Conservation (phyloP, 768 basidiomycete species). For the Amanita rubescens region DNA sequence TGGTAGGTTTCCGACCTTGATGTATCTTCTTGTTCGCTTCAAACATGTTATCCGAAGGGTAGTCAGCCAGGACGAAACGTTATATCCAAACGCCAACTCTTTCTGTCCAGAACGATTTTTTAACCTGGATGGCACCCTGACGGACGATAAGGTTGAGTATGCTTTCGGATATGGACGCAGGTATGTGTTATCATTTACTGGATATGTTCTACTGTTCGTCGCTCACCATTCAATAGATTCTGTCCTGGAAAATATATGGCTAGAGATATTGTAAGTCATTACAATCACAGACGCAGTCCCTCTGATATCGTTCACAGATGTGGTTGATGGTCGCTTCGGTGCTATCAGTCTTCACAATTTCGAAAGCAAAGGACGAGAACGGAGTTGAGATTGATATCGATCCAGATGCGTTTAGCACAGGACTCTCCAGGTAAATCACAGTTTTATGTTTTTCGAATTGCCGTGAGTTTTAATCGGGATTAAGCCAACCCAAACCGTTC, state of each 20-base stretch:
- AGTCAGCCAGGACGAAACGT: constrained; percentile 40
- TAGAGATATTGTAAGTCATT: constrained; percentile 9
- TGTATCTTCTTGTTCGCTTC: too few species aligned
- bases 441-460: background rate
- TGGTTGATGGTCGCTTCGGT: constrained; percentile 20
- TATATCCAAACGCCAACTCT: constrained; percentile 40
- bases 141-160: constrained; percentile 16
- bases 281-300: background rate
- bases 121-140: constrained; percentile 18
- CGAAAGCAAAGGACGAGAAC: constrained; percentile 19
- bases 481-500: background rate
- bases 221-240: constrained; percentile 1
- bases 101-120: constrained; percentile 57
- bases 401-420: background rate
- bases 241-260: constrained; percentile 22
- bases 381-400: constrained; percentile 10
- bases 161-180: constrained; percentile 28
- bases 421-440: background rate
- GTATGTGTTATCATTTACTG: constrained; percentile 5
- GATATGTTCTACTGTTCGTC: background rate
- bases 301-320: background rate
- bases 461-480: background rate
- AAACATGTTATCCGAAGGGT: too few species aligned
- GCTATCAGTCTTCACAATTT: constrained; percentile 22
- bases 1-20: too few species aligned